Percentiles rank a stretch among this genome's conserved stretches.
phyloP scores from a whole-genome alignment of 176 grass and related monocot genomes.

The Dactylis glomerata region DNA sequence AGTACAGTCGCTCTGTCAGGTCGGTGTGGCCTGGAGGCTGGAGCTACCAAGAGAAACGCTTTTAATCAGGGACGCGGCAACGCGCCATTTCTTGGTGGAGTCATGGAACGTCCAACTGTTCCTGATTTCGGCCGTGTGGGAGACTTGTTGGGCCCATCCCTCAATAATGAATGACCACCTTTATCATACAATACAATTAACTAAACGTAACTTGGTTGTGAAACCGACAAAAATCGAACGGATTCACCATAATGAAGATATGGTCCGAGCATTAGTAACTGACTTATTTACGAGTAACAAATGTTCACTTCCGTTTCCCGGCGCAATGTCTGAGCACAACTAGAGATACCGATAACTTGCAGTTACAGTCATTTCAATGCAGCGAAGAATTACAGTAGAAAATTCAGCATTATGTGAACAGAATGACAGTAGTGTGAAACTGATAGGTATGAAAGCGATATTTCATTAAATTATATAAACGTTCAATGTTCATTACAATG shows the following conservation, averaged over 20 bases:
- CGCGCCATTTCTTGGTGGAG: neutral
- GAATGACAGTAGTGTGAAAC: neutral
- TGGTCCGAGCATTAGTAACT: too few relatives aligned
- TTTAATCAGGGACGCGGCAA: neutral
- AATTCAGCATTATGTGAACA: neutral
- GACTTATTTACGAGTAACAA: too few relatives aligned
- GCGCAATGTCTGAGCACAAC: neutral
- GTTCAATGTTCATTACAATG: slow-evolving; percentile 32
- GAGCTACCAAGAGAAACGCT: neutral
- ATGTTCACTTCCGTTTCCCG: neutral
- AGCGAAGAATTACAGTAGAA: neutral
- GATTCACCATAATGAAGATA: too few relatives aligned
- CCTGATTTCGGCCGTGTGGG: neutral
- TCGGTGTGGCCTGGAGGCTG: neutral
- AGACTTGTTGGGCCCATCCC: neutral
- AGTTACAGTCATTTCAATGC: neutral
- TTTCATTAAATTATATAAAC: slow-evolving; percentile 38
- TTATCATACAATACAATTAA: neutral
- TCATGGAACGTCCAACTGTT: neutral
- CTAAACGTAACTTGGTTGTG: neutral
- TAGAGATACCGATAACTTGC: neutral
- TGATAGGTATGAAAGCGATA: slow-evolving; percentile 21
- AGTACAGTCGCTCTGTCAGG: neutral
- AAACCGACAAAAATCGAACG: too few relatives aligned
- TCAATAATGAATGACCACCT: neutral